Evolutionary conservation across 208 protist species (phyloP).

Genomic region (Lotmaria passim): DNA sequence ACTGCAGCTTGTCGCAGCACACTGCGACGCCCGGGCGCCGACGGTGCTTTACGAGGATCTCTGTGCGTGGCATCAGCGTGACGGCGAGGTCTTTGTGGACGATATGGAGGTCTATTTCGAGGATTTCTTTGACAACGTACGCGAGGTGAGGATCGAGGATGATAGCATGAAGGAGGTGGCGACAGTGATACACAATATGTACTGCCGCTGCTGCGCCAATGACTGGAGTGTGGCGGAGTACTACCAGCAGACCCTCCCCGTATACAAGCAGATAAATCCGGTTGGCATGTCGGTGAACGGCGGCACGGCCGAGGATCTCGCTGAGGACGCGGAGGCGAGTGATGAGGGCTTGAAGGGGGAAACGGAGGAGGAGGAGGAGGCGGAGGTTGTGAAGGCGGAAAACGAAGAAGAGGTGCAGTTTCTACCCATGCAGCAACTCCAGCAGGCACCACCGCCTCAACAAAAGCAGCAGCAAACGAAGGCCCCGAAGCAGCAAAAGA

Average conservation of each 20-base stretch:
- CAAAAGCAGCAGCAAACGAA: conserved; percentile 27
- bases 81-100: conserved; percentile 86
- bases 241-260: conserved; percentile 47
- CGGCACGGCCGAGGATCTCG: conserved; percentile 32
- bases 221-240: conserved; percentile 70
- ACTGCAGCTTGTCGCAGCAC: conserved; percentile 77
- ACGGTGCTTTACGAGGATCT: conserved; percentile 66
- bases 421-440: neutral
- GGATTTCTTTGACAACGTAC: conserved; percentile 76
- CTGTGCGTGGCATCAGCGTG: conserved; percentile 61
- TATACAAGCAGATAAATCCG: conserved; percentile 75
- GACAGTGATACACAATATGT: conserved; percentile 86
- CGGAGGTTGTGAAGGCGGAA: neutral
- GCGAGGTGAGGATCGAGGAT: conserved; percentile 80
- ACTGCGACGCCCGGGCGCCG: conserved; percentile 69
- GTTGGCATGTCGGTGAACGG: conserved; percentile 71
- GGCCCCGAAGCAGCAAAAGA: conserved; percentile 35
- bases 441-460: conserved; percentile 1
- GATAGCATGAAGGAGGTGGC: conserved; percentile 89
- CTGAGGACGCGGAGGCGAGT: conserved; percentile 28
- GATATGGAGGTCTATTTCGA: conserved; percentile 90
- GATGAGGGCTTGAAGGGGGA: conserved; percentile 18
- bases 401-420: conserved; percentile 13
- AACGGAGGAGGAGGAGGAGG: conserved; percentile 16
- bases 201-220: conserved; percentile 78